A percentile compares a stretch with the other conserved stretches of the same genome.
Evolutionary conservation across 1,284 basidiomycete genomes (phyloP).

Genomic region (Hemileia vastatrix): DNA sequence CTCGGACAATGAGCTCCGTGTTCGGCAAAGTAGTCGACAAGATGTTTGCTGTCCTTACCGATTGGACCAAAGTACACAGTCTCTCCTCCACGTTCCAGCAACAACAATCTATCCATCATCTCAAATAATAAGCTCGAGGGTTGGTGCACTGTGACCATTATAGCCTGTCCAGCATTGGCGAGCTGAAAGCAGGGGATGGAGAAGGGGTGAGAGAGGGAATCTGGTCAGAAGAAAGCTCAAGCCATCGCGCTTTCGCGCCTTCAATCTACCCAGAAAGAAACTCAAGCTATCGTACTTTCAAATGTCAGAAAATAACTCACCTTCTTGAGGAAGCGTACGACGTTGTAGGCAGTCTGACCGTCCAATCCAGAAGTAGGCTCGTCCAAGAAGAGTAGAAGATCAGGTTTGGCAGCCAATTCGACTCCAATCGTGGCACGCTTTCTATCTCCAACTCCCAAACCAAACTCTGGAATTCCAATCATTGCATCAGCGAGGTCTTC

Average conservation of each 20-base stretch:
- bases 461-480: conserved; percentile 44
- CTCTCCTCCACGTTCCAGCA: conserved; percentile 48
- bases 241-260: too few species aligned
- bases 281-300: not conserved
- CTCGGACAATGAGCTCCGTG: conserved; percentile 51
- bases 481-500: conserved; percentile 50
- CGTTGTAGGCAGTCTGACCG: conserved; percentile 66
- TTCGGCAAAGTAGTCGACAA: conserved; percentile 52
- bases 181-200: conserved; percentile 68
- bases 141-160: conserved; percentile 55
- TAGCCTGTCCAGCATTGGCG: conserved; percentile 69
- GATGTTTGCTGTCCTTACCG: conserved; percentile 49
- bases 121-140: conserved; percentile 55
- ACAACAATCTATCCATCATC: conserved; percentile 54
- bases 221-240: conserved; percentile 47
- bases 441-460: conserved; percentile 37
- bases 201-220: conserved; percentile 75
- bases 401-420: conserved; percentile 50
- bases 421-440: conserved; percentile 44
- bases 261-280: conserved; percentile 42
- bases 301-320: conserved; percentile 26
- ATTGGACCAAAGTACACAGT: conserved; percentile 53
- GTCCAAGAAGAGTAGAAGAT: conserved; percentile 40
- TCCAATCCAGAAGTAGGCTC: conserved; percentile 61
- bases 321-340: conserved; percentile 43